Percentiles rank a stretch among this genome's conserved stretches.
Evolutionary conservation across 1,284 basidiomycete species (phyloP).

Genomic region (Cutaneotrichosporon mucoides): DNA sequence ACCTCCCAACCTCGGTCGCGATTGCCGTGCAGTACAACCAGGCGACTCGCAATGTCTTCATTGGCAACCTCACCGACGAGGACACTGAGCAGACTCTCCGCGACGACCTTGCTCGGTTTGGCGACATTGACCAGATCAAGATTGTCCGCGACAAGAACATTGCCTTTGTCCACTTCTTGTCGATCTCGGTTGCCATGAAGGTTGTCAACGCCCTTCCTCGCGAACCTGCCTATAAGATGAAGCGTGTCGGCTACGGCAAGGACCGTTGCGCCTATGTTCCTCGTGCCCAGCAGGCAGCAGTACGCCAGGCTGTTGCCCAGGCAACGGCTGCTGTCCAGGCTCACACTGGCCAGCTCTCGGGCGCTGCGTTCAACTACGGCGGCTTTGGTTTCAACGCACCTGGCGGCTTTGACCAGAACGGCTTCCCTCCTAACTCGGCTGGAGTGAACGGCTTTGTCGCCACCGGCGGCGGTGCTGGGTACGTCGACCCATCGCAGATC

Average conservation of each 20-base stretch:
- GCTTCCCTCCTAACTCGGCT: conserved; percentile 2
- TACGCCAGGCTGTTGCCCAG: conserved; percentile 55
- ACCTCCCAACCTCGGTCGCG: conserved; percentile 77
- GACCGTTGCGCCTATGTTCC: conserved; percentile 81
- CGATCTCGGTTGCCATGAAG: conserved; percentile 87
- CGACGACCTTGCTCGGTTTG: conserved; percentile 78
- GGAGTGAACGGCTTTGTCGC: conserved; percentile 8
- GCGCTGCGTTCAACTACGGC: conserved; percentile 23
- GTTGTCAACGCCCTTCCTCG: conserved; percentile 83
- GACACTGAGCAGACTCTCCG: conserved; percentile 84
- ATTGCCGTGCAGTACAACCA: conserved; percentile 83
- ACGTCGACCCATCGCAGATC: conserved; percentile 12
- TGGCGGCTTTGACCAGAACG: conserved; percentile 6
- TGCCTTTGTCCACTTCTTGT: conserved; percentile 93
- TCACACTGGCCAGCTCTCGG: conserved; percentile 37
- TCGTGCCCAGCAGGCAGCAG: conserved; percentile 50
- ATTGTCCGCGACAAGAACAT: conserved; percentile 97
- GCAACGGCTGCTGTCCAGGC: conserved; percentile 53
- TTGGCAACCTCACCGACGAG: conserved; percentile 81
- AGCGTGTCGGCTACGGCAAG: conserved; percentile 91
- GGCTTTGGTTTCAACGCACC: conserved; percentile 18
- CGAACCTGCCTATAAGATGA: conserved; percentile 86
- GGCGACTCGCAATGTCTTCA: conserved; percentile 87
- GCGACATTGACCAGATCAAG: conserved; percentile 97
- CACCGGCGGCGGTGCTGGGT: conserved; percentile 7